Percentiles rank a stretch among this genome's conserved stretches.
Evolutionary conservation across 179 eudicot species (phyloP).

Genomic region (Beta corolliflora): DNA sequence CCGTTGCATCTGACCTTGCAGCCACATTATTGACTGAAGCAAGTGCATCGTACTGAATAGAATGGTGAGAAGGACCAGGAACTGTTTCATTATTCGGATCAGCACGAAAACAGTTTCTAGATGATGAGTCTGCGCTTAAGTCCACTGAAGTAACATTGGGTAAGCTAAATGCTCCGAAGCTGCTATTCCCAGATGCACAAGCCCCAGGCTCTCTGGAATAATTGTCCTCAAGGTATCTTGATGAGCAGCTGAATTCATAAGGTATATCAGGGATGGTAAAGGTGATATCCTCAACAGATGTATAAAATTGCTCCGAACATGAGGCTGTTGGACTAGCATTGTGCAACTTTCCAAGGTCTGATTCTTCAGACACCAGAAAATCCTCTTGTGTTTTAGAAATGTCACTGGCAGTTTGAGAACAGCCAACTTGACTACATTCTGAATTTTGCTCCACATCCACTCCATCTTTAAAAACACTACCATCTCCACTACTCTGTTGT

Average conservation of each 20-base stretch:
- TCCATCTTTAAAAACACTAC: constrained; percentile 50
- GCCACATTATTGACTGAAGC: constrained; percentile 30
- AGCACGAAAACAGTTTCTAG: constrained; percentile 39
- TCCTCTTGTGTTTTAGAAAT: constrained; percentile 49
- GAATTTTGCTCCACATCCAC: constrained; percentile 64
- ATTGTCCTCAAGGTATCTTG: constrained; percentile 42
- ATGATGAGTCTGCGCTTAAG: constrained; percentile 44
- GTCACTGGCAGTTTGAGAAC: constrained; percentile 57
- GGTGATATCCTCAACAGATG: constrained; percentile 44
- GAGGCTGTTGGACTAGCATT: constrained; percentile 42
- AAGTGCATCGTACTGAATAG: constrained; percentile 29
- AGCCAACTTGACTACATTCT: constrained; percentile 74
- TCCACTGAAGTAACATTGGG: constrained; percentile 49
- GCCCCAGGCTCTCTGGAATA: constrained; percentile 40
- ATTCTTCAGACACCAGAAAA: constrained; percentile 43
- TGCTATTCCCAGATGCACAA: constrained; percentile 42
- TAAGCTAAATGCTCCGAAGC: constrained; percentile 38
- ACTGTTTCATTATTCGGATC: constrained; percentile 34
- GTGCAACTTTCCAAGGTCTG: constrained; percentile 38
- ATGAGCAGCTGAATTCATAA: constrained; percentile 46
- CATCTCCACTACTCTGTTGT: constrained; percentile 59
- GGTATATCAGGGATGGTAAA: constrained; percentile 54
- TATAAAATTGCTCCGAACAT: constrained; percentile 43
- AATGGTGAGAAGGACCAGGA: constrained; percentile 36
- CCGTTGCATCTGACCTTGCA: constrained; percentile 27